Conservation (phyloP, 495 filamentous ascomycete genomes). For the Penicillium longicatenatum region DNA sequence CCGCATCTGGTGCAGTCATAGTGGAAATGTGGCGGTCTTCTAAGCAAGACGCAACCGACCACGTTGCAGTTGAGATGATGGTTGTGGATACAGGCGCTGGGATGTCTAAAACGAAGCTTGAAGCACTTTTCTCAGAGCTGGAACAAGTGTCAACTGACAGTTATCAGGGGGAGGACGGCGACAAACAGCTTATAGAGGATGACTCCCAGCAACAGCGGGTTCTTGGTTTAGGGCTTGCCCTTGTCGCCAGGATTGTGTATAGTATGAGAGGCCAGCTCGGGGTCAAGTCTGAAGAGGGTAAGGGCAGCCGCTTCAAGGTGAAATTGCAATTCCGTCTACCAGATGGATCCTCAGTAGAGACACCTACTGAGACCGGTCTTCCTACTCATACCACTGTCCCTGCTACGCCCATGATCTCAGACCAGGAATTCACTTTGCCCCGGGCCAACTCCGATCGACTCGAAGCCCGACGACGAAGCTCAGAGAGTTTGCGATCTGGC, state of each 20-base stretch:
- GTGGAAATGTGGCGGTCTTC: conserved; percentile 64
- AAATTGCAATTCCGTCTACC: conserved; percentile 40
- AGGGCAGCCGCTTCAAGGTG: conserved; percentile 76
- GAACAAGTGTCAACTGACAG: conserved; percentile 75
- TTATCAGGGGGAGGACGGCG: conserved; percentile 15
- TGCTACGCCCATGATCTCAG: conserved; percentile 20
- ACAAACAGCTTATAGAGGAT: not conserved
- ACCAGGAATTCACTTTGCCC: conserved; percentile 40
- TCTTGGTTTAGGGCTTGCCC: conserved; percentile 81
- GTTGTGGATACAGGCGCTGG: conserved; percentile 81
- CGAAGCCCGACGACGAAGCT: conserved; percentile 35
- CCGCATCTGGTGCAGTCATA: conserved; percentile 64
- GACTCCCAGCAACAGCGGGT: conserved; percentile 42
- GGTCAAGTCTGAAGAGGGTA: conserved; percentile 83
- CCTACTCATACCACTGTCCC: conserved; percentile 13
- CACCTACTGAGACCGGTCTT: conserved; percentile 1
- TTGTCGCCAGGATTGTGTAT: conserved; percentile 81
- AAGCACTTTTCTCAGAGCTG: conserved; percentile 79
- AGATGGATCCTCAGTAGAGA: conserved; percentile 16
- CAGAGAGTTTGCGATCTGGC: conserved; percentile 55
- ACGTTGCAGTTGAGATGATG: conserved; percentile 67
- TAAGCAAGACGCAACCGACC: conserved; percentile 35
- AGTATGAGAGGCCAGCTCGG: conserved; percentile 91
- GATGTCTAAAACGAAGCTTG: conserved; percentile 71
- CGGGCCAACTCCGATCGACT: conserved; percentile 11